Percentiles rank a stretch among this genome's conserved stretches.
phyloP scores from a whole-genome alignment of 2,329 filamentous ascomycete genomes.

The Diaporthe eres region DNA sequence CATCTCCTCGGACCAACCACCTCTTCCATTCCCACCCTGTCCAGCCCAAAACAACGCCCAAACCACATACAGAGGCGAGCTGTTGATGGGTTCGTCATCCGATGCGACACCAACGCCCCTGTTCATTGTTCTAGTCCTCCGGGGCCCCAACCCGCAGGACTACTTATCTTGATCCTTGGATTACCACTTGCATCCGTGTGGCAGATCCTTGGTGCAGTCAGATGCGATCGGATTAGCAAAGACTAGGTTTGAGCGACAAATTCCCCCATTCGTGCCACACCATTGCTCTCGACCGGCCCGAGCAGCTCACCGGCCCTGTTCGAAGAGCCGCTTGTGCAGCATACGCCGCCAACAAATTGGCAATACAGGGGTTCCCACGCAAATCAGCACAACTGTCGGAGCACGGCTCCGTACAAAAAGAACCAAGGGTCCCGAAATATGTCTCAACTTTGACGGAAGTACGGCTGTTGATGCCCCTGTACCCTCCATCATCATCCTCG shows the following conservation, averaged over 20 bases:
- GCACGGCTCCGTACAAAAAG: constrained; percentile 9
- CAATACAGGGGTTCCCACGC: not conserved
- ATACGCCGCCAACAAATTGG: constrained; percentile 21
- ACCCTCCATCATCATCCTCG: not conserved
- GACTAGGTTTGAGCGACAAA: constrained; percentile 30
- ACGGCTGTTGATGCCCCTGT: constrained; percentile 2
- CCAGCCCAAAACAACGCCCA: constrained; percentile 5
- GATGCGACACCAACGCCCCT: not conserved
- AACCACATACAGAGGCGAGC: not conserved
- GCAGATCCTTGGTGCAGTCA: constrained; percentile 19
- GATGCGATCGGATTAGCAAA: not conserved
- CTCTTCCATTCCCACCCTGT: not conserved
- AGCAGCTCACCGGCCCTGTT: constrained; percentile 2
- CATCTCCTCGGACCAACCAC: constrained; percentile 9
- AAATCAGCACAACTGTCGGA: not conserved
- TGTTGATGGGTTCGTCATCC: not conserved
- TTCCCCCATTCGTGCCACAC: constrained; percentile 20
- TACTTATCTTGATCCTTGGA: constrained; percentile 14
- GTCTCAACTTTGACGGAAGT: not conserved
- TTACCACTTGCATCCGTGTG: not conserved
- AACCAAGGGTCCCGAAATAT: not conserved
- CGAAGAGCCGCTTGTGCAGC: constrained; percentile 20
- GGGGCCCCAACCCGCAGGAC: constrained; percentile 2
- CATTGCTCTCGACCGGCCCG: constrained; percentile 4
- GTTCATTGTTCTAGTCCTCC: constrained; percentile 3